These are phyloP conservation scores for Fusarium albidum DNA, from an alignment of 2,329 filamentous ascomycete genomes.

Conservation along the genomic window DNA sequence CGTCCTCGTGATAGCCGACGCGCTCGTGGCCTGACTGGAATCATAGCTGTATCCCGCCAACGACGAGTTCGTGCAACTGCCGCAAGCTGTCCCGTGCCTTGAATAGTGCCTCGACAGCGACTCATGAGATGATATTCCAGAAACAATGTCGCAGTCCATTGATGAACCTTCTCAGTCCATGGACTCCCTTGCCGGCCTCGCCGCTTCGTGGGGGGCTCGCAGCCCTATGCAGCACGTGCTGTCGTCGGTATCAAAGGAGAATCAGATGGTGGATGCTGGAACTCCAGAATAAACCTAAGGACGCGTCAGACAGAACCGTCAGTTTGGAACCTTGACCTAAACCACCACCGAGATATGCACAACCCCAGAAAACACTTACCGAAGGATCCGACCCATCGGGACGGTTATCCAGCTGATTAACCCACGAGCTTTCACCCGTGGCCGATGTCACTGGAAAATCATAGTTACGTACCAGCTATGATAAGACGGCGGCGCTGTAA, in stretches of 20 bases:
- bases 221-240: constrained; percentile 1
- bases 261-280: neutral
- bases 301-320: constrained; percentile 4
- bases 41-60: no score
- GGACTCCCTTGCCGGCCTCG: neutral
- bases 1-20: neutral
- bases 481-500: constrained; percentile 2
- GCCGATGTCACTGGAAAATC: neutral
- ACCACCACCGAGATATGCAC: constrained; percentile 8
- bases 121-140: neutral
- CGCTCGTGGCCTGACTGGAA: constrained; percentile 3
- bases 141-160: neutral
- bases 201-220: neutral
- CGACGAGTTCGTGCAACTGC: neutral
- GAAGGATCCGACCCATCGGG: neutral
- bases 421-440: neutral
- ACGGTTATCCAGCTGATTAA: constrained; percentile 4
- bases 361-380: neutral
- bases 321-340: constrained; percentile 2
- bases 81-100: neutral
- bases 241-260: constrained; percentile 4
- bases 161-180: neutral
- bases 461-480: constrained; percentile 12
- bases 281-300: neutral
- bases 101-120: neutral